Base-by-base conservation (phyloP, 176 grass and related monocot species). In the Juncus effusus region DNA sequence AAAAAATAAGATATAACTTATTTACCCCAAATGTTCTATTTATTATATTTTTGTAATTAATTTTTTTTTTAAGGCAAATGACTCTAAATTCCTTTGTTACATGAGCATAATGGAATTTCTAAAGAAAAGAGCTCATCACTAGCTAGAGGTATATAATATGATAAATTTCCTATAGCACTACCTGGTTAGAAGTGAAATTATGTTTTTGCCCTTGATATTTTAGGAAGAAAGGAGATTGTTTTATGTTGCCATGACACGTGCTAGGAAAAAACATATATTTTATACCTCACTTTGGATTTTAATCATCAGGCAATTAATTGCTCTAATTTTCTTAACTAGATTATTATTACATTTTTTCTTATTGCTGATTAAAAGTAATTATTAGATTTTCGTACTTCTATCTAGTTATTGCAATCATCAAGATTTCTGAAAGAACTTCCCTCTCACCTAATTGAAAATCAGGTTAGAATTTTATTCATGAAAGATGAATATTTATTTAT, bases 181-280 rank as follows among this genome's bases (percentile, higher is more conserved):
- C n/a, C n/a, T n/a, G n/a, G n/a, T n/a, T n/a, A n/a, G n/a, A 40
- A 41, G 53, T 44, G 38, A 71, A 69, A 42, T 9, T 45, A 50
- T n/a, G 65, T 35, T 16, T 49, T 72, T 65, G 35, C 35, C 16
- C 14, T 16, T 65, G 38, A 36, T 39, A 68, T 67, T 80, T 67
- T 67, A 96, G 92, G 91, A 96, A 84, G 92, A 96, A 56, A 83
- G 92, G 51, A 85, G 92, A 52, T 68, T 96, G 56, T 85, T 96
- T 40, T 96, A 96, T 81, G 92, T 96, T 58, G 87, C 92, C 39
- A 96, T 96, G 84, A 91, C 92, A 40, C 82, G 92, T 70, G 84
- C 92, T 83, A 77, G 84, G 77, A 96, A 85, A 69, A 91, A 83
- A 56, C 53, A 91, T 63, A 83, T 62, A 88, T 96, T 71, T 76